These are phyloP conservation scores for Annulohypoxylon moriforme DNA, from an alignment of 495 filamentous ascomycete species.

Conservation along the genomic window DNA sequence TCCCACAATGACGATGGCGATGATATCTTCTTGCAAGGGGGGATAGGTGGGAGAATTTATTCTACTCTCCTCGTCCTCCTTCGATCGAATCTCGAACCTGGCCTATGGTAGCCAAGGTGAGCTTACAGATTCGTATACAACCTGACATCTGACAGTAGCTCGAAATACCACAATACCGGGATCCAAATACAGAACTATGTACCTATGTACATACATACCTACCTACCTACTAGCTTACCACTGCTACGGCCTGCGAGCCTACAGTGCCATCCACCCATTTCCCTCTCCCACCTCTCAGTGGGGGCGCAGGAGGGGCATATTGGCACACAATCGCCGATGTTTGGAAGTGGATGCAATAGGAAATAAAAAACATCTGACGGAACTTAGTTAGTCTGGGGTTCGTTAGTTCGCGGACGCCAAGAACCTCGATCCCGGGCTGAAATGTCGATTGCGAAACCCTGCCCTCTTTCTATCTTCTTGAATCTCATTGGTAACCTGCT, in stretches of 20 bases:
- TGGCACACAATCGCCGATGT: conserved; percentile 25
- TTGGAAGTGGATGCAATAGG: conserved; percentile 33
- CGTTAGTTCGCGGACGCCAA: conserved; percentile 40
- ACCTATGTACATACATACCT: neutral
- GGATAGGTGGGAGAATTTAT: neutral
- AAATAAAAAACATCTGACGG: conserved; percentile 37
- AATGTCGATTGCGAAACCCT: conserved; percentile 50
- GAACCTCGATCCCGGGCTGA: conserved; percentile 48
- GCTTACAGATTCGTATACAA: conserved; percentile 16
- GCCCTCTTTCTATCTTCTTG: conserved; percentile 18
- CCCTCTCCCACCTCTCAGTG: conserved; percentile 10
- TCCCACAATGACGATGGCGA: conserved; percentile 42
- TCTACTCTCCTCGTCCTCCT: conserved; percentile 11
- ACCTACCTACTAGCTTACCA: neutral
- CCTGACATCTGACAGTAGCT: conserved; percentile 32
- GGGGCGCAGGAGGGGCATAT: conserved; percentile 18
- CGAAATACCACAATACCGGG: conserved; percentile 40
- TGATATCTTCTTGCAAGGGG: conserved; percentile 14
- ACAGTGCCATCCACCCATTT: neutral
- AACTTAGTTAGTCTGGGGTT: conserved; percentile 41
- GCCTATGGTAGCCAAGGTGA: conserved; percentile 18
- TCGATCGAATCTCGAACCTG: conserved; percentile 37
- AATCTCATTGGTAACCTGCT: conserved; percentile 38
- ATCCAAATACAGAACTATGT: neutral
- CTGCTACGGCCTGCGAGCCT: neutral